Base-by-base conservation (phyloP, 1,284 basidiomycete species). In the Tetrapyrgos nigripes region DNA sequence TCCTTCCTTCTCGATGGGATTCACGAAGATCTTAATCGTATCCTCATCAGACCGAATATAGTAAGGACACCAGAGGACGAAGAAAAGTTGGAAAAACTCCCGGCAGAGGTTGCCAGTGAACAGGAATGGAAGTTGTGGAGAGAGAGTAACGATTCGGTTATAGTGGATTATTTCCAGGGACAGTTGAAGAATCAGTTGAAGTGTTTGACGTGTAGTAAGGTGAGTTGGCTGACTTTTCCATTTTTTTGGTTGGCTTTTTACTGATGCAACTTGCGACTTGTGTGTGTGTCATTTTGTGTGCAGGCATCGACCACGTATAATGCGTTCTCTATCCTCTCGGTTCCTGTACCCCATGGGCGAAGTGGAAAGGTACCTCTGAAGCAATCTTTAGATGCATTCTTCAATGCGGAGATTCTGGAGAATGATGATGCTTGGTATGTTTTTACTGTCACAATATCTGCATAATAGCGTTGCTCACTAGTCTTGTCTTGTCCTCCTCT, bases 241-340 rank as follows among this genome's bases (percentile, higher is more conserved):
- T 19, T 55, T 53, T 23, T 21, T 14, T n/a, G 49, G 46, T 17
- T 45, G 52, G 21, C 59, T 31, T 33, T 24, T 58, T 53, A 53
- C 55, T 28, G 55, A 23, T 62, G 62, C 45, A 9, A 6, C 51
- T 19, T 23, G 28, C 33, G 3, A 33, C 5, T 23, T n/a, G 2
- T 57, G 29, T 45, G 48, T 3, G 19, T 13, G 24, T 63, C 53
- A 52, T 59, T 60, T n/a, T n/a, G n/a, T n/a, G n/a, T 62, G 2
- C 67, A 97, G 94, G 98, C 97, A 2, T 97, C 95, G 27, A 98
- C 96, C 4, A 98, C 96, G 8, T 99, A 97, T 70, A 98, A 99
- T 70, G 86, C 93, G 3, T 99, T 99, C 78, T 98, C 98, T 83
- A 97, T 97, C 67, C 83, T 99, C 56, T 93, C 95, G 33, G 74